Evolutionary conservation across 306 rosid genomes (phyloP), one percentile per base, ranked within the genome.

Genomic region (Sesbania bispinosa): DNA sequence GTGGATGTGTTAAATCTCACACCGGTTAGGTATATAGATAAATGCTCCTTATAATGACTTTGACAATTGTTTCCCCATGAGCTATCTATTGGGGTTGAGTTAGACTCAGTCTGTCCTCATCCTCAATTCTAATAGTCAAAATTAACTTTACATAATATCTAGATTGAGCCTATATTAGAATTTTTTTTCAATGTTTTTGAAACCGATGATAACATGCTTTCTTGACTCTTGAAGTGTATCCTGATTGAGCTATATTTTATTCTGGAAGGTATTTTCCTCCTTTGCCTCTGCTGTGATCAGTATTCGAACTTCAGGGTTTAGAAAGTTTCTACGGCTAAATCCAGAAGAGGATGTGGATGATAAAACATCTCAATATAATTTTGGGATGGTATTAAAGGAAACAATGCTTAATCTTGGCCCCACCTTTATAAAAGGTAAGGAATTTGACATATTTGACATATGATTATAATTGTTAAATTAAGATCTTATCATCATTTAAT

Each of bases 371-470:
- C 84, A 93, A 52, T 87, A 91, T 77, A 71, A 84, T 62, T 87
- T 88, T 69, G 98, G 97, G 46, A 69, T 78, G 79, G 89, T 88
- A 54, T 83, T 93, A 64, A 93, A 93, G 79, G 92, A 88, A 83
- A 88, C 97, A 24, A 80, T 93, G 89, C 90, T 93, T 74, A 88
- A 70, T 73, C 88, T 93, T 54, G 97, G 98, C 48, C 98, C 98
- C 50, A 90, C 97, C 73, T 93, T 93, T 82, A 88, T 93, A 74
- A 93, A 90, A 93, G 98, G 98, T 90, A 73, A 75, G 67, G 62
- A 66, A 27, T 79, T 60, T 70, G 63, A 53, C 69, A 66, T 74
- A 42, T 36, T 75, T 53, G 43, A 69, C 39, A 62, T 55, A 5
- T 48, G 54, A 16, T 10, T 72, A 60, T 15, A 39, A 41, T 29